A percentile compares a stretch with the other conserved stretches of the same genome.
These are phyloP conservation scores for Chaetomium sp. DNA, from an alignment of 2,329 filamentous ascomycete species.

Conservation along the genomic window DNA sequence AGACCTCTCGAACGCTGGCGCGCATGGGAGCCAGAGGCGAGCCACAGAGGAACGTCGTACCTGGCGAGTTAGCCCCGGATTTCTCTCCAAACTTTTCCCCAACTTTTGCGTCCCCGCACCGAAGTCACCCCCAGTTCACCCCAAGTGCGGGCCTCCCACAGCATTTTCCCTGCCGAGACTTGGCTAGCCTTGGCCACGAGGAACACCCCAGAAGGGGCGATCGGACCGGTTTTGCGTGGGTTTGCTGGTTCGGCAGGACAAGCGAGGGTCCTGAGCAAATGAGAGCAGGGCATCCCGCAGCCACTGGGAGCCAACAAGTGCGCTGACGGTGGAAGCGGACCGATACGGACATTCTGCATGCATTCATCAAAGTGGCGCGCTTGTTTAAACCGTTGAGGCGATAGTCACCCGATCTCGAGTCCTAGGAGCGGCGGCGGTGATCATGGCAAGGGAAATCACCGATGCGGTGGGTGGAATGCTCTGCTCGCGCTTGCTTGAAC, in stretches of 20 bases:
- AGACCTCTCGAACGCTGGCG: constrained; percentile 5
- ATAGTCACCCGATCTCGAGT: not conserved
- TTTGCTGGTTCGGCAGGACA: constrained; percentile 23
- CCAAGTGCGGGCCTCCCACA: constrained; percentile 19
- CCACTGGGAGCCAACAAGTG: constrained; percentile 25
- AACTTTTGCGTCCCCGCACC: constrained; percentile 29
- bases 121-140: constrained; percentile 9
- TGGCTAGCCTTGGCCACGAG: constrained; percentile 27
- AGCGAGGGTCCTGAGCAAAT: constrained; percentile 29
- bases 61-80: constrained; percentile 18
- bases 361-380: constrained; percentile 24
- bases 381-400: not conserved
- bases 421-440: not conserved
- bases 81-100: constrained; percentile 34
- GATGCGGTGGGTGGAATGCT: not conserved
- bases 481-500: not conserved
- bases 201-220: constrained; percentile 22
- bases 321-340: constrained; percentile 32
- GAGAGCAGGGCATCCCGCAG: constrained; percentile 17
- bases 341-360: constrained; percentile 27
- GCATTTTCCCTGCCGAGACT: constrained; percentile 29
- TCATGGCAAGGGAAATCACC: not conserved
- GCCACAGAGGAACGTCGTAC: not conserved
- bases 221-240: constrained; percentile 35
- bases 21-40: constrained; percentile 11